Conservation (phyloP, 2,329 filamentous ascomycete genomes). For the Pseudonectria foliicola region DNA sequence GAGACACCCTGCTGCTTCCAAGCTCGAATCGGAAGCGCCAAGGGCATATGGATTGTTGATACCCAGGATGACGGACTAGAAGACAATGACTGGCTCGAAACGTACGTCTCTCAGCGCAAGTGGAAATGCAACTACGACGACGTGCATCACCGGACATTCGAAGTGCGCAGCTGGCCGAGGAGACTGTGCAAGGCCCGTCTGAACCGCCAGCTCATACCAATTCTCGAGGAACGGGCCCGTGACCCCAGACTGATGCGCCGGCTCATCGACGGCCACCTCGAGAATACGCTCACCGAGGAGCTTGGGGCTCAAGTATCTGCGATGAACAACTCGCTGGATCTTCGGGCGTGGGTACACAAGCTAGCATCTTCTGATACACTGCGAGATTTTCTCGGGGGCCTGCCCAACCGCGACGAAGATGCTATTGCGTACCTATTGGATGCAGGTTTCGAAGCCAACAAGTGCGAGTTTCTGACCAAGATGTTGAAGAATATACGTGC, state of each 20-base stretch:
- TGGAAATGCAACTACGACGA: slow-evolving; percentile 49
- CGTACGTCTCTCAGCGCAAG: slow-evolving; percentile 61
- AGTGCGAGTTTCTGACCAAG: slow-evolving; percentile 41
- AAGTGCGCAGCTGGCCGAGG: slow-evolving; percentile 43
- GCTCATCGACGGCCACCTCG: slow-evolving; percentile 42
- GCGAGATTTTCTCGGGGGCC: slow-evolving; percentile 39
- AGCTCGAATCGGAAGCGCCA: slow-evolving; percentile 63
- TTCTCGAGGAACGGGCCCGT: slow-evolving; percentile 55
- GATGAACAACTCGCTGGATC: slow-evolving; percentile 40
- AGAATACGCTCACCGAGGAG: slow-evolving; percentile 41
- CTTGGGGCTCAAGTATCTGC: slow-evolving; percentile 45
- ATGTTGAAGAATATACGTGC: slow-evolving; percentile 40
- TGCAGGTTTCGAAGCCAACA: slow-evolving; percentile 49
- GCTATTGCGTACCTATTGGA: slow-evolving; percentile 47
- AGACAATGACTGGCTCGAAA: slow-evolving; percentile 56
- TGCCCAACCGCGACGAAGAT: slow-evolving; percentile 46
- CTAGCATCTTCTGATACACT: slow-evolving; percentile 28
- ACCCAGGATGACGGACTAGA: slow-evolving; percentile 32
- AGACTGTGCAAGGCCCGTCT: slow-evolving; percentile 41
- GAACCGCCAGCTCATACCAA: slow-evolving; percentile 62
- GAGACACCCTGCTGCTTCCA: slow-evolving; percentile 60
- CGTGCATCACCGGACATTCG: slow-evolving; percentile 53
- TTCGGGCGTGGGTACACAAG: slow-evolving; percentile 48
- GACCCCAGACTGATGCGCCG: slow-evolving; percentile 36
- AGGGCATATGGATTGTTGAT: slow-evolving; percentile 68